Base-by-base conservation (phyloP, 2,329 filamentous ascomycete genomes). In the Thelonectria olida region DNA sequence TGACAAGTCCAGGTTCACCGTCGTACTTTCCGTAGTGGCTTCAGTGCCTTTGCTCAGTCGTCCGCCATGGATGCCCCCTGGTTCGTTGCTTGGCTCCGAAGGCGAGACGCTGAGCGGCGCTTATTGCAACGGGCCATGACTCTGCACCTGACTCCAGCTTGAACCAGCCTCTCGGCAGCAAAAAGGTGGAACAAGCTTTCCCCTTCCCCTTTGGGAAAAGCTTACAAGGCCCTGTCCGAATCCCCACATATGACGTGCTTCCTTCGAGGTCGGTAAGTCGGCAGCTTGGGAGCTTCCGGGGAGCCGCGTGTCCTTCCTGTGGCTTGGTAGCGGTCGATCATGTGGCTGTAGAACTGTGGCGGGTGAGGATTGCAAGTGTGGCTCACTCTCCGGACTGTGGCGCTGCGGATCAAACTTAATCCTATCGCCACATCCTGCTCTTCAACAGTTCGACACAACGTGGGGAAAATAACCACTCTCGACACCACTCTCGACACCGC, bases 11-110 rank as follows among this genome's bases (percentile, higher is more conserved):
- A 52, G 58, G 54, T 56, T 63, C 38, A 53, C 51, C 36, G 62
- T 69, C 58, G 62, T 64, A 63, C 64, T 60, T 48, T 58, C 41
- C 42, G 45, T 47, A 22, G 49, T 42, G 38, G 42, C 36, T 49
- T 19, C 34, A 36, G 20, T 17, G 19, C 17, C 23, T 27, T n/a
- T n/a, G n/a, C 31, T 34, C 31, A 34, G 31, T 34, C 31, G 31
- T 15, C 31, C 31, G 57, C 41, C 64, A 64, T 57, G 64, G 65
- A 54, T 57, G 38, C 38, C 61, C 66, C 64, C 27, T 48, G 54
- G 41, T 58, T n/a, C n/a, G 58, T 47, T 25, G 57, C 28, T 54
- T 57, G 54, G 57, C 48, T 17, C 28, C 28, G 12, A n/a, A n/a
- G n/a, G 28, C 39, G 22, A 13, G 22, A 27, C 22, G 48, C 52